Conservation (phyloP, 2,329 filamentous ascomycete species). For the Penicillium sp. region DNA sequence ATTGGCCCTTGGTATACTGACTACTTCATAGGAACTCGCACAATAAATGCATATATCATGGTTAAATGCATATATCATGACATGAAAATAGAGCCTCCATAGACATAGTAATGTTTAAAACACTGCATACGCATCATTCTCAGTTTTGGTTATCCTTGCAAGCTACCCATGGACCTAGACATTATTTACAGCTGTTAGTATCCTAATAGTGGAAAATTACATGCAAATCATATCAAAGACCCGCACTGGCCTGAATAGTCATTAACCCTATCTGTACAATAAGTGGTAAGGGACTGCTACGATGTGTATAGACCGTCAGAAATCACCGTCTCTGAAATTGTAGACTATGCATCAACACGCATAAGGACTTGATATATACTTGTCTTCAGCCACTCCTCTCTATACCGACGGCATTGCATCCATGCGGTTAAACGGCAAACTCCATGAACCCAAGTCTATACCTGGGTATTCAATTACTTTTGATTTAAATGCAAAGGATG, state of each 20-base stretch:
- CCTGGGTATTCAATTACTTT: background rate
- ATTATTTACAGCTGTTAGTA: no score
- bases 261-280: no score
- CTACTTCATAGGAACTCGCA: conserved; percentile 15
- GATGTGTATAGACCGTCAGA: no score
- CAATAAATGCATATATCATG: conserved; percentile 6
- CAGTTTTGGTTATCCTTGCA: background rate
- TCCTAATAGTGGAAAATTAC: no score
- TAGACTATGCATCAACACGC: no score
- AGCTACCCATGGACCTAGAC: background rate
- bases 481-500: background rate
- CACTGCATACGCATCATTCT: background rate
- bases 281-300: no score
- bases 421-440: background rate
- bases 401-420: background rate
- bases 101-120: conserved; percentile 9
- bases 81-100: background rate
- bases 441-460: background rate
- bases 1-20: conserved; percentile 2
- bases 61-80: conserved; percentile 2
- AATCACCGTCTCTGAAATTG: no score
- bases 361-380: background rate
- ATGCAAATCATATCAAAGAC: no score
- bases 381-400: background rate
- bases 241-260: no score